These are phyloP conservation scores for Cryptococcus sp. DNA, from an alignment of 1,284 basidiomycete genomes.

Conservation along the genomic window DNA sequence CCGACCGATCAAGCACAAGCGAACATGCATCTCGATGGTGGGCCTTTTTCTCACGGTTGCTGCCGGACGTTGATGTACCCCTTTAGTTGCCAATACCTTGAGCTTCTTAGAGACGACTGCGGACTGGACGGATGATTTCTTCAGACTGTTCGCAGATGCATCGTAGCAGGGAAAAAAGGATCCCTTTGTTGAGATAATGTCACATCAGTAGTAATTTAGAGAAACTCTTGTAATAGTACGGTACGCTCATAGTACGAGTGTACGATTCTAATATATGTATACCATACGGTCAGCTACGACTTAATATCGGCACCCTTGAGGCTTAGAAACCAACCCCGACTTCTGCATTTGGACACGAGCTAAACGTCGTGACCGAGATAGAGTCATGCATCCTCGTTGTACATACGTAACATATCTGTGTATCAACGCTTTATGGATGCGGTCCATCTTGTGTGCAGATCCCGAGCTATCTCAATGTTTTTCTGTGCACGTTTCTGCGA, in stretches of 20 bases:
- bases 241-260: too few relatives aligned
- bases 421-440: background rate
- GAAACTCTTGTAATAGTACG: too few relatives aligned
- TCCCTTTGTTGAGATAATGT: too few relatives aligned
- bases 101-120: background rate
- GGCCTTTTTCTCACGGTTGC: background rate
- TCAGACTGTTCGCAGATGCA: background rate
- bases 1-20: constrained; percentile 1
- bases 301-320: too few relatives aligned
- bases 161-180: background rate
- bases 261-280: too few relatives aligned
- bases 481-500: background rate
- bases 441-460: background rate
- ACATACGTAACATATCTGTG: background rate
- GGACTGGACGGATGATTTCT: constrained; percentile 1
- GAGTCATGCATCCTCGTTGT: background rate
- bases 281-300: too few relatives aligned
- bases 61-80: background rate
- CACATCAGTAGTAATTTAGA: too few relatives aligned
- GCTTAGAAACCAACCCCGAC: too few relatives aligned
- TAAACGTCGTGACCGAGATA: too few relatives aligned
- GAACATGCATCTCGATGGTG: background rate
- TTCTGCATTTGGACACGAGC: too few relatives aligned
- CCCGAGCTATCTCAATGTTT: background rate
- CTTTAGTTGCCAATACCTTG: background rate